Conservation (phyloP, 2,329 filamentous ascomycete genomes). For the Myriosclerotinia curreyana region DNA sequence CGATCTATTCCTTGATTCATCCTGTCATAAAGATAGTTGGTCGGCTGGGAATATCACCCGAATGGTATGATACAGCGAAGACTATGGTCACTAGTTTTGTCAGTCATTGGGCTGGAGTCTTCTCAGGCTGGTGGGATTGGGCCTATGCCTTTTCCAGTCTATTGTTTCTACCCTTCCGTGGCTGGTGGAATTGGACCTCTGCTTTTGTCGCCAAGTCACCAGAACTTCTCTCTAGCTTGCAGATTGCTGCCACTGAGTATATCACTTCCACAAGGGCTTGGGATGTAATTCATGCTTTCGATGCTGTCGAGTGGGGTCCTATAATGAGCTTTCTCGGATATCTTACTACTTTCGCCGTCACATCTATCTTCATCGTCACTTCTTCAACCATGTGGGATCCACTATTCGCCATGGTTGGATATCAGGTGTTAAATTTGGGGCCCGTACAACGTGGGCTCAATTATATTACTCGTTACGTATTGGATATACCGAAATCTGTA, state of each 20-base stretch:
- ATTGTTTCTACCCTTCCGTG: background rate
- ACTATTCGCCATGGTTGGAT: background rate
- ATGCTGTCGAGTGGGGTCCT: background rate
- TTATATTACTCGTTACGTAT: background rate
- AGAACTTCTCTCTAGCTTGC: background rate
- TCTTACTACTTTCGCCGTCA: background rate
- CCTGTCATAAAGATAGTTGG: background rate
- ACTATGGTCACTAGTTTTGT: background rate
- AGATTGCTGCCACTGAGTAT: background rate
- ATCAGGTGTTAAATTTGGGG: no score
- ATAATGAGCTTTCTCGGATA: background rate
- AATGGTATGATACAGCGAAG: background rate
- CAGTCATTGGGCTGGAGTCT: background rate
- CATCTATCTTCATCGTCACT: no score
- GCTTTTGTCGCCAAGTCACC: background rate
- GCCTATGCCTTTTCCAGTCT: background rate
- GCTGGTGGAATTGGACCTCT: background rate
- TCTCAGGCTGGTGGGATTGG: background rate
- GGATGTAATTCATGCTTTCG: background rate
- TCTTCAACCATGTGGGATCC: background rate
- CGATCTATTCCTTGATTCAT: no score
- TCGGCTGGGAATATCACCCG: background rate
- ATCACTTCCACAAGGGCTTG: background rate
- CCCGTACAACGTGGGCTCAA: background rate
- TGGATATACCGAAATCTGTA: background rate